Conservation (phyloP, 768 basidiomycete species). For the Pseudohyphozyma bogoriensis region DNA sequence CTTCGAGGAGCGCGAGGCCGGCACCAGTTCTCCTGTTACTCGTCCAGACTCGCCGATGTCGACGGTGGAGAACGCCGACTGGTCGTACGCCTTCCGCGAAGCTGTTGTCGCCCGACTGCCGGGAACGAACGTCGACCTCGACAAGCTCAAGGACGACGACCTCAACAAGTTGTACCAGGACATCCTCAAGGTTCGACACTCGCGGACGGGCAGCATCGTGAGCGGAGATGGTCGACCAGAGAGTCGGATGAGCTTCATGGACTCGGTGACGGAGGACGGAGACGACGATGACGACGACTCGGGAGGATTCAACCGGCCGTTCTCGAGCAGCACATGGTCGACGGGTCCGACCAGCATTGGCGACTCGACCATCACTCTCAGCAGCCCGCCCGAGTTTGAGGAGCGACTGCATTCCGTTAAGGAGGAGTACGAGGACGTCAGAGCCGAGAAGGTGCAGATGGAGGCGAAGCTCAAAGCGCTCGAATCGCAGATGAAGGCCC, state of each 20-base stretch:
- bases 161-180: slow-evolving; percentile 63
- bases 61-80: slow-evolving; percentile 70
- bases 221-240: slow-evolving; percentile 66
- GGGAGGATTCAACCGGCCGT: slow-evolving; percentile 43
- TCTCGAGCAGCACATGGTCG: slow-evolving; percentile 57
- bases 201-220: slow-evolving; percentile 54
- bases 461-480: slow-evolving; percentile 24
- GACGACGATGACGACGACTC: slow-evolving; percentile 27
- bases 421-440: slow-evolving; percentile 35
- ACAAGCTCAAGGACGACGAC: slow-evolving; percentile 88
- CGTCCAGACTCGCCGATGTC: slow-evolving; percentile 69
- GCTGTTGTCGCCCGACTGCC: slow-evolving; percentile 71
- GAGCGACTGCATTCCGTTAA: slow-evolving; percentile 39
- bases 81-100: slow-evolving; percentile 94
- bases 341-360: slow-evolving; percentile 77
- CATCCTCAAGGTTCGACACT: slow-evolving; percentile 80
- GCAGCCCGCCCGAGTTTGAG: slow-evolving; percentile 52
- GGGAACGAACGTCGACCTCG: slow-evolving; percentile 77
- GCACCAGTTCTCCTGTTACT: slow-evolving; percentile 40
- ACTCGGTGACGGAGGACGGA: slow-evolving; percentile 27
- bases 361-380: slow-evolving; percentile 44
- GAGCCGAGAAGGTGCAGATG: slow-evolving; percentile 22
- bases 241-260: slow-evolving; percentile 43
- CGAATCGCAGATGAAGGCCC: not conserved
- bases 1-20: slow-evolving; percentile 52